These are phyloP conservation scores for Rhododendron ferrugineum DNA, from an alignment of 148 eudicot genomes.

Conservation along the genomic window DNA sequence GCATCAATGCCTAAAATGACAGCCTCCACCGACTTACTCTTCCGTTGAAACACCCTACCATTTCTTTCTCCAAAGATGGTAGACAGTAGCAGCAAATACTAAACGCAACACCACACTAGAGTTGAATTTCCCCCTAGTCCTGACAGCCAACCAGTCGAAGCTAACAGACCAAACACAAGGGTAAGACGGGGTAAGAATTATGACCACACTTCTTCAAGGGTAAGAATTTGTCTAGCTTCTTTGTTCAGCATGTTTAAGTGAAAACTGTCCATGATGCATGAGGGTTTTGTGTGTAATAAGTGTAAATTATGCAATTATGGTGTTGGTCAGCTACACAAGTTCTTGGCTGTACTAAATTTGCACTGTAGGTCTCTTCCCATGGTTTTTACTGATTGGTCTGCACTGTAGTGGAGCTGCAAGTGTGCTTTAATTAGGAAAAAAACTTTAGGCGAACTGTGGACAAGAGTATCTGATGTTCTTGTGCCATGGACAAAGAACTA, in stretches of 20 bases:
- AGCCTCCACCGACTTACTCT: neutral
- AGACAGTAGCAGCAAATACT: no score
- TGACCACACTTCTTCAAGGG: neutral
- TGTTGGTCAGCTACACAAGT: neutral
- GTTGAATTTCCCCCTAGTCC: neutral
- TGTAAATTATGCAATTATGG: neutral
- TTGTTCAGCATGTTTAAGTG: neutral
- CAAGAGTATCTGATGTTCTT: neutral
- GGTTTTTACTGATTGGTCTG: neutral
- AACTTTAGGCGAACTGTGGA: neutral
- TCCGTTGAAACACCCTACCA: neutral
- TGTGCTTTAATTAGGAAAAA: neutral
- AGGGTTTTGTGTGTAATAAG: neutral
- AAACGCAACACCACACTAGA: neutral
- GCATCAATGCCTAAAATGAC: neutral
- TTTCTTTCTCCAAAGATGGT: neutral
- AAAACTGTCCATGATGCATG: neutral
- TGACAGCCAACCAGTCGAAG: no score
- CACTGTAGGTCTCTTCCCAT: neutral
- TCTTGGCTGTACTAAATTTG: neutral
- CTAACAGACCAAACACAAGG: no score
- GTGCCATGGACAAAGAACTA: constrained; percentile 3
- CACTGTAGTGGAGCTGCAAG: neutral
- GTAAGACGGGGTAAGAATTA: no score
- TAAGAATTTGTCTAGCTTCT: neutral